Conservation (phyloP, 345 rosid genomes). For the Aurinia saxatilis region DNA sequence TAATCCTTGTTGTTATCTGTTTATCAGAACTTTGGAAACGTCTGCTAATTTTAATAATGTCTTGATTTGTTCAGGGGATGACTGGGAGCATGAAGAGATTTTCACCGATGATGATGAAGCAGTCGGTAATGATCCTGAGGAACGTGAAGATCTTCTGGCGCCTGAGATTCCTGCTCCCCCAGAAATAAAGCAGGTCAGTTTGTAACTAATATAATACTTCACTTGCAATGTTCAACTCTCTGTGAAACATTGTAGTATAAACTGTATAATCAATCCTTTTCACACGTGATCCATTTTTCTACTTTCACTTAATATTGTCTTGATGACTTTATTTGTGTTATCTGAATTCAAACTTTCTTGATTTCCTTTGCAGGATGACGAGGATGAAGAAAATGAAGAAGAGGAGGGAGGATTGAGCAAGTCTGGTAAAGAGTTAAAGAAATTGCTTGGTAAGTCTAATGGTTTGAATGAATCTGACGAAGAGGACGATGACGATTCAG, state of each 20-base stretch:
- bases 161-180: constrained; percentile 98
- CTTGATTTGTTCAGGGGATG: constrained; percentile 60
- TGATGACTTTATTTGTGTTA: background rate
- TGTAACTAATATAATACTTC: background rate
- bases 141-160: constrained; percentile 84
- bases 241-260: background rate
- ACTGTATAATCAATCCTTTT: background rate
- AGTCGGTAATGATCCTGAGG: constrained; percentile 85
- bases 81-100: constrained; percentile 99
- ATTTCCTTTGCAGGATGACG: constrained; percentile 56
- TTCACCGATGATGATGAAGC: constrained; percentile 99
- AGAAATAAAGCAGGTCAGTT: constrained; percentile 77
- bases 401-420: constrained; percentile 86
- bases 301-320: background rate
- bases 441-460: constrained; percentile 66
- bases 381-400: constrained; percentile 86
- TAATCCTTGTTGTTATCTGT: background rate
- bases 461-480: constrained; percentile 72
- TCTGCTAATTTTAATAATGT: background rate
- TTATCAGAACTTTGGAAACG: background rate
- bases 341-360: background rate
- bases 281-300: background rate
- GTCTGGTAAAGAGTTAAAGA: constrained; percentile 94
- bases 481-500: constrained; percentile 82
- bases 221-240: background rate